Evolutionary conservation across 805 yeast species (phyloP), one percentile per base, ranked within the genome.

Genomic region (Candida berthetii): DNA sequence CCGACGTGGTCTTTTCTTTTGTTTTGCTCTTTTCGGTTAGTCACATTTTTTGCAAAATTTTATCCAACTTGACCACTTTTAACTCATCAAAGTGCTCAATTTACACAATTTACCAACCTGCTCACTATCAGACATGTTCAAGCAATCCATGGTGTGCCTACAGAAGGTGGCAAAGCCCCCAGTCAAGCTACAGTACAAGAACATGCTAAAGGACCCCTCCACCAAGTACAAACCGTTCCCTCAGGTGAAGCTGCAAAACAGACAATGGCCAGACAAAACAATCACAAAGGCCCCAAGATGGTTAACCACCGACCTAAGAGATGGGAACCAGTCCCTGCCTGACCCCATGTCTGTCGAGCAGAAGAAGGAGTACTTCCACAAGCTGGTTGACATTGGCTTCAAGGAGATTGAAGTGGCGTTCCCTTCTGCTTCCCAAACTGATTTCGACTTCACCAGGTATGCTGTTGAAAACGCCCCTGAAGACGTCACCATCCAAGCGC

Each of bases 361-460:
- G 61, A 83, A 83, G 64, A 81, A 82, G 55, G 81, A 77, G 54
- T 82, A 82, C 58, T 83, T 82, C 69, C 80, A 80, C 53, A 83
- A 83, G 61, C 68, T 83, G 50, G 52, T 82, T 8, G 86, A 82
- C 43, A 68, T 83, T 43, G 91, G 91, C 2, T 82, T 83, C 66
- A 83, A 83, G 57, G 91, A 83, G 65, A 83, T 83, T 53, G 91
- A 83, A 62, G 91, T 83, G 37, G 69, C 87, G 3, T 83, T 83
- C 65, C 91, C 91, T 9, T 80, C 87, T 24, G 90, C 90, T 3
- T 82, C 89, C 4, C 90, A 83, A 58, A 81, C 87, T 7, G 91
- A 83, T 64, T 83, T 83, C 55, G 91, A 83, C 62, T 83, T 83
- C 68, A 83, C 91, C 18, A 69, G 89, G 45, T 83, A 77, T 52